Conservation (phyloP, 2,329 filamentous ascomycete species). For the Penicillium nordicum region DNA sequence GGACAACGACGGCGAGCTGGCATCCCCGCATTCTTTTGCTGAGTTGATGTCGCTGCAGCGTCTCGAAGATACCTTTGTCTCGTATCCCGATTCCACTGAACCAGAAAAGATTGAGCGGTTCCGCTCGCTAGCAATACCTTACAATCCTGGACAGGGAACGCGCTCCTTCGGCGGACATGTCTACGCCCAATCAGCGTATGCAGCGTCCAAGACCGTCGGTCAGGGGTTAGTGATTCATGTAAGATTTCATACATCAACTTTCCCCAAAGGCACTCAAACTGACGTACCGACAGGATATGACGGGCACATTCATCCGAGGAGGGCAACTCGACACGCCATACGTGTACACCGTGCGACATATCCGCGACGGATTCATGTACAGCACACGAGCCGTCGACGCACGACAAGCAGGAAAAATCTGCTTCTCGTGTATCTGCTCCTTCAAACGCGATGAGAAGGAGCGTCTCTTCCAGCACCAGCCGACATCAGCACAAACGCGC, state of each 20-base stretch:
- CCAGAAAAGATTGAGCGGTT: conserved; percentile 32
- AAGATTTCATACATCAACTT: conserved; percentile 16
- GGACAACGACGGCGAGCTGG: conserved; percentile 7
- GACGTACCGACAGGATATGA: conserved; percentile 44
- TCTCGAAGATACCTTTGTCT: conserved; percentile 17
- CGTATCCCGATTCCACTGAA: conserved; percentile 8
- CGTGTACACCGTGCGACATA: conserved; percentile 49
- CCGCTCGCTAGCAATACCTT: conserved; percentile 32
- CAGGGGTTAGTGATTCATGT: conserved; percentile 53
- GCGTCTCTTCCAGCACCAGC: conserved; percentile 31
- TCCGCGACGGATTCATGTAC: conserved; percentile 53
- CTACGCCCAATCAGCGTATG: conserved; percentile 56
- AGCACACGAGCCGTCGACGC: conserved; percentile 53
- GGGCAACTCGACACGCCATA: conserved; percentile 50
- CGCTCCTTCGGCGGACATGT: conserved; percentile 56
- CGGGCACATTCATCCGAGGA: conserved; percentile 51
- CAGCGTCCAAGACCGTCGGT: conserved; percentile 53
- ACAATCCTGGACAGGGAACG: conserved; percentile 42
- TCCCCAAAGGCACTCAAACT: neutral
- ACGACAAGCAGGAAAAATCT: conserved; percentile 47
- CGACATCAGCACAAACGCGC: conserved; percentile 25
- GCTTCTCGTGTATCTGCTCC: conserved; percentile 52
- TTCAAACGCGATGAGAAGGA: conserved; percentile 48
- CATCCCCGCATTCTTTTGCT: conserved; percentile 24
- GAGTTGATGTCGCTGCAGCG: conserved; percentile 34